Base-by-base conservation (phyloP, 345 rosid species). In the Pistacia vera region DNA sequence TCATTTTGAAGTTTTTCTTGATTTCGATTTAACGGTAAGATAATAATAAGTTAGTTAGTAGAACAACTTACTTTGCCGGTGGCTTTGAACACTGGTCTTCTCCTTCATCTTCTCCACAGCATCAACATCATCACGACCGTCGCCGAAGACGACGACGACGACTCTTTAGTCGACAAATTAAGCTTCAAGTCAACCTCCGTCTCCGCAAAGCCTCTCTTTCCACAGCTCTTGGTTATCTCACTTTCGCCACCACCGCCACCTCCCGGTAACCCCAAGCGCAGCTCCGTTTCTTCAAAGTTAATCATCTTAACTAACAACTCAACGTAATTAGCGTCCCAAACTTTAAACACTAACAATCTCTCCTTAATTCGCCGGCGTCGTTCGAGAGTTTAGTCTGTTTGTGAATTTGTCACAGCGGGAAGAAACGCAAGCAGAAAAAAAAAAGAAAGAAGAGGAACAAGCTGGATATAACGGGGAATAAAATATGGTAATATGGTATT, bases 231-330 rank as follows among this genome's bases (percentile, higher is more conserved):
- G 0, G 22, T 70, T 12, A 59, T 46, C 60, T 82, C 75, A 28
- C 58, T 28, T 5, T 81, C 76, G 12, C 72, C 75, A 25, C 64
- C 81, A 12, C 68, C 68, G 22, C n/a, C 82, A 10, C 83, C 88
- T 17, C 92, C 92, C 2, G 97, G 90, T 11, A 90, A 70, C 57
- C 98, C 99, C 35, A 95, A 69, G 38, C 98, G 85, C 28, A 95
- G 78, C 85, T 95, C 99, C 56, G 99, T 95, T 81, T 90, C 97
- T 74, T 90, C 98, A 25, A 93, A 95, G 69, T 95, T 87, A 63
- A 95, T 95, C 84, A 83, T 89, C 28, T 54, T 76, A 25, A 44
- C 11, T 54, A 22, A 71, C 68, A 41, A 73, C 70, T 62, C 54
- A 59, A 44, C 3, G 4, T 67, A 38, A 6, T 38, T 6, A 38